Percentiles rank a stretch among this genome's conserved stretches.
phyloP scores from a whole-genome alignment of 495 filamentous ascomycete genomes.

The Geoglossum glabrum region DNA sequence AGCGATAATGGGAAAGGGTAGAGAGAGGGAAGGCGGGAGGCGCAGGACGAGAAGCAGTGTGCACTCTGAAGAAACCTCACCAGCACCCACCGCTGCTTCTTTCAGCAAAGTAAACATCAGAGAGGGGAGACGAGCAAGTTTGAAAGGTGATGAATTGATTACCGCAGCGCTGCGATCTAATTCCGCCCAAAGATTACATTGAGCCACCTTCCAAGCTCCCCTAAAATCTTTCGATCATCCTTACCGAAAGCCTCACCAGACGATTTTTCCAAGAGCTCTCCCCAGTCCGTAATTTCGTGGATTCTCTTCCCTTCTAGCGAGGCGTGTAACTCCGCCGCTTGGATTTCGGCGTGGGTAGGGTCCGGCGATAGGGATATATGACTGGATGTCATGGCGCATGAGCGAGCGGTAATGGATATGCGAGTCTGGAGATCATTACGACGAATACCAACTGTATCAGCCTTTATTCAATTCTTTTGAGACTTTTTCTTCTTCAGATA shows the following conservation, averaged over 20 bases:
- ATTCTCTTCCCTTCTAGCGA: not conserved
- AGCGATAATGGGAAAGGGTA: constrained; percentile 6
- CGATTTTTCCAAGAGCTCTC: not conserved
- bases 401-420: constrained; percentile 2
- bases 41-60: not conserved
- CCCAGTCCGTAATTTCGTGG: constrained; percentile 5
- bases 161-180: not conserved
- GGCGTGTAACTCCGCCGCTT: constrained; percentile 3
- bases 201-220: not conserved
- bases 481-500: not conserved
- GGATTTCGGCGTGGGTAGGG: not conserved
- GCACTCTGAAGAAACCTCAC: not conserved
- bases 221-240: not conserved
- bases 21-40: not conserved
- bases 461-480: not conserved
- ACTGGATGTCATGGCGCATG: not conserved
- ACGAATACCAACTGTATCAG: not conserved
- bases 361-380: constrained; percentile 1
- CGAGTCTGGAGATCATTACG: not conserved
- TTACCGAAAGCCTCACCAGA: not conserved
- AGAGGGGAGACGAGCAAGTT: constrained; percentile 1
- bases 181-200: not conserved
- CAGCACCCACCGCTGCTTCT: not conserved
- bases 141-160: not conserved
- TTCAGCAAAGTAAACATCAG: not conserved